phyloP scores from a whole-genome alignment of 2,329 filamentous ascomycete species.

The Cladosporium sp. region DNA sequence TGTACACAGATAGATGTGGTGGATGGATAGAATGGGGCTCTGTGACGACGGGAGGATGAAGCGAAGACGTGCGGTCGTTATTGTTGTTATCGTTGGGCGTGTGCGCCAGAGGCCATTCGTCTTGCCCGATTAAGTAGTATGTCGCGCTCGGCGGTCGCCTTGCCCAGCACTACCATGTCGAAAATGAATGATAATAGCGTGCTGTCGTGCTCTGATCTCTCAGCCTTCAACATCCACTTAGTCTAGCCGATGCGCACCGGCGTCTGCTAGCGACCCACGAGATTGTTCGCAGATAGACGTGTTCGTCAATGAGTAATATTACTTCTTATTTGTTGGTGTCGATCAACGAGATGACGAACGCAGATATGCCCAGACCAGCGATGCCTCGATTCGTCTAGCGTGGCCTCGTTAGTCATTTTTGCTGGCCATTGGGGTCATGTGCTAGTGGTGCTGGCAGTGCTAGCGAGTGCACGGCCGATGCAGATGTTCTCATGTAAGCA shows the following conservation, averaged over 20 bases:
- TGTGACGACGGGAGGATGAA: not conserved
- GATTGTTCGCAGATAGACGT: not conserved
- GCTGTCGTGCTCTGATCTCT: slow-evolving; percentile 1
- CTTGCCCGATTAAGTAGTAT: not conserved
- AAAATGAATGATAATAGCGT: not conserved
- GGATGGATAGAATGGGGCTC: not conserved
- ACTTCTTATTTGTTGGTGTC: not conserved
- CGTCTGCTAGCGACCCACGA: not conserved
- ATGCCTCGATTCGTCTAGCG: not conserved
- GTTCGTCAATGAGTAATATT: slow-evolving; percentile 1
- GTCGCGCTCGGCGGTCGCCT: not conserved
- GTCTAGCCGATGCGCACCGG: not conserved
- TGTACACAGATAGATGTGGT: not conserved
- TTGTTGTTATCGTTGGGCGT: not conserved
- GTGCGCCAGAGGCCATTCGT: not conserved
- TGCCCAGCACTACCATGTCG: not conserved
- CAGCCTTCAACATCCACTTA: not conserved
- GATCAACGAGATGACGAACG: not conserved
- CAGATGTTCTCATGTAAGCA: not conserved
- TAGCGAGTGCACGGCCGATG: slow-evolving; percentile 5
- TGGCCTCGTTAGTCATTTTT: not conserved
- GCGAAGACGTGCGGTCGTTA: not conserved
- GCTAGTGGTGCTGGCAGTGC: not conserved
- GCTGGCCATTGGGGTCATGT: slow-evolving; percentile 8
- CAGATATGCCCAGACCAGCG: slow-evolving; percentile 6